Percentiles rank a stretch among this genome's conserved stretches.
Evolutionary conservation across 108 stramenopile species (phyloP).

Genomic region (Nannochloropsis gaditana): DNA sequence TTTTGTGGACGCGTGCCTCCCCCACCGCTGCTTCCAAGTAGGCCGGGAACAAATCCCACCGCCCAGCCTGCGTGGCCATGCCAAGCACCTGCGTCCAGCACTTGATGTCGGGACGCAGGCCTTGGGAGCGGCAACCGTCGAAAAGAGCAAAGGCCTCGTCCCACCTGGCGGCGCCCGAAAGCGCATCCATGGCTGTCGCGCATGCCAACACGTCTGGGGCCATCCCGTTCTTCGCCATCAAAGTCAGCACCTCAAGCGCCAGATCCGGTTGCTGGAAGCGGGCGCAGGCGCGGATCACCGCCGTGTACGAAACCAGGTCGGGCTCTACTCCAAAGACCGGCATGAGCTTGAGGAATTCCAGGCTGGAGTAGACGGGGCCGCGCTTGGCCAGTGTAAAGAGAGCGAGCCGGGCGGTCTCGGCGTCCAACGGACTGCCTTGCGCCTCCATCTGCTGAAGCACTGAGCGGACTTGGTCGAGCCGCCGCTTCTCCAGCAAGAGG

Average conservation of each 20-base stretch:
- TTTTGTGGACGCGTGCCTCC: background rate
- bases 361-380: background rate
- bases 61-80: background rate
- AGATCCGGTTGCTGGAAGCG: background rate
- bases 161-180: background rate
- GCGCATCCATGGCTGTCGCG: background rate
- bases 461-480: background rate
- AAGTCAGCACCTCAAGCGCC: background rate
- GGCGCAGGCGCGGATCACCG: background rate
- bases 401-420: background rate
- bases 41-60: background rate
- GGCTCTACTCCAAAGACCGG: background rate
- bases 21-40: background rate
- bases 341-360: conserved; percentile 13
- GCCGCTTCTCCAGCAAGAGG: conserved; percentile 8
- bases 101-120: background rate
- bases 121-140: background rate
- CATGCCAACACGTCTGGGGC: background rate
- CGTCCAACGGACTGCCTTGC: background rate
- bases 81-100: background rate
- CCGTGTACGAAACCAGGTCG: conserved; percentile 12
- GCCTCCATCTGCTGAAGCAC: background rate
- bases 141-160: background rate
- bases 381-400: conserved; percentile 10
- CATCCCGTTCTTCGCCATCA: conserved; percentile 11